Base-by-base conservation (phyloP, 2,329 filamentous ascomycete genomes). In the Sphaceloma murrayae region DNA sequence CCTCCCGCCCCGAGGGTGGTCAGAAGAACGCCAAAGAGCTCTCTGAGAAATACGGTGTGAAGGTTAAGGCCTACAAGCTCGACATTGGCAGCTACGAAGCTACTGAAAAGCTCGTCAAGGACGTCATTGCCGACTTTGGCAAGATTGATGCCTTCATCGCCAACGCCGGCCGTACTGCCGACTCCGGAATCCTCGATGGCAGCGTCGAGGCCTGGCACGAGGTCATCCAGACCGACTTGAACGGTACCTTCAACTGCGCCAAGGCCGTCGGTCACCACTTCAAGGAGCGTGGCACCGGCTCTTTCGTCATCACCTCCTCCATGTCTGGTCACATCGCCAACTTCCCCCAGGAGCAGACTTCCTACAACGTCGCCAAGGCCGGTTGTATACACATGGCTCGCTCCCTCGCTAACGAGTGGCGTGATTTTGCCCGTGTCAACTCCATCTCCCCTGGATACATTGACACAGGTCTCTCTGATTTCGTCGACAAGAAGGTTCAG, bases 241-340 rank as follows among this genome's bases (percentile, higher is more conserved):
- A 79, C n/a, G 88, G 87, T 9, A 78, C 74, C 19, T 85, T 86
- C 65, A 77, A 88, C 74, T 93, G 85, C 51, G 85, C 86, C 18
- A 85, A 89, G 68, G 85, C 85, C 14, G 84, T 85, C n/a, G 88
- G 87, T 24, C 74, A 80, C 45, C 82, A 91, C 65, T 81, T 80
- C 72, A 77, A 77, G 63, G 66, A 79, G 64, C 72, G 74, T 49
- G 74, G 75, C 54, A 77, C 67, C 8, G 78, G 78, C 39, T 75
- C 70, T 49, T 73, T 82, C 59, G 68, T 82, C 62, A 77, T 80
- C 60, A 82, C 78, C 29, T 70, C 77, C n/a, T 75, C 71, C 54
- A 82, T 89, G 83, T 85, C 81, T 39, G 85, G 83, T 52, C 77
- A 78, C 66, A 78, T 89, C 52, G 84, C 87, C 72, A 89, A 89